Conservation (phyloP, 352 stramenopile genomes). For the Phytophthora capsici region DNA sequence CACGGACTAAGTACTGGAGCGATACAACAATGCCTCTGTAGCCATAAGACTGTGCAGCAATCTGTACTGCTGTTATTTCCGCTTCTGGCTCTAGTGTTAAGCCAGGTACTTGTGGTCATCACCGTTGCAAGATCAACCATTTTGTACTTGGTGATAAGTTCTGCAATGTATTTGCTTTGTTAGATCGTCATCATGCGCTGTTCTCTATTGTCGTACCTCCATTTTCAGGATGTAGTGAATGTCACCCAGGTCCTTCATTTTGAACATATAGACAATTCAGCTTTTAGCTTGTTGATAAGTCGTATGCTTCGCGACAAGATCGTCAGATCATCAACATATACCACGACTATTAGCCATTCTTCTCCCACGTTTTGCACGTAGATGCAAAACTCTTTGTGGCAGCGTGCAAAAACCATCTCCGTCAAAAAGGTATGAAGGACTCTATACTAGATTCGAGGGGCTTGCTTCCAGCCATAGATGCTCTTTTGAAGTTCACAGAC, state of each 20-base stretch:
- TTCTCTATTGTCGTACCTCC: constrained; percentile 6
- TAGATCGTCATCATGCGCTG: constrained; percentile 1
- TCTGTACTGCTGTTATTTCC: constrained; percentile 23
- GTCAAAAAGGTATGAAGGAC: constrained; percentile 25
- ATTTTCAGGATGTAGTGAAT: constrained; percentile 41
- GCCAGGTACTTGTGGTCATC: constrained; percentile 3
- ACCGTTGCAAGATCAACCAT: neutral
- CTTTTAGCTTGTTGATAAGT: constrained; percentile 27
- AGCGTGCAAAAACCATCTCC: constrained; percentile 27
- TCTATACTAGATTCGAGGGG: constrained; percentile 28
- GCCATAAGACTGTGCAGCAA: constrained; percentile 23
- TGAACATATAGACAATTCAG: constrained; percentile 30
- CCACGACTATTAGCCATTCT: constrained; percentile 32
- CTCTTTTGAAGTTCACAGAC: constrained; percentile 25
- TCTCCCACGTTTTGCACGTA: constrained; percentile 39
- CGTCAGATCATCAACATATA: constrained; percentile 37
- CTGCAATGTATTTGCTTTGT: neutral
- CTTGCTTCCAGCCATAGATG: constrained; percentile 17
- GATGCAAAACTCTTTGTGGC: constrained; percentile 38
- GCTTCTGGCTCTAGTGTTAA: constrained; percentile 22
- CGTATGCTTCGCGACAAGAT: constrained; percentile 22
- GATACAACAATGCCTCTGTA: constrained; percentile 29
- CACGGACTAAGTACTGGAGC: constrained; percentile 37
- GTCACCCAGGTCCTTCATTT: constrained; percentile 43
- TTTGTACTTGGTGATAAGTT: neutral